Base-by-base conservation (phyloP, 2,329 filamentous ascomycete genomes). In the Didymella keratinophila region DNA sequence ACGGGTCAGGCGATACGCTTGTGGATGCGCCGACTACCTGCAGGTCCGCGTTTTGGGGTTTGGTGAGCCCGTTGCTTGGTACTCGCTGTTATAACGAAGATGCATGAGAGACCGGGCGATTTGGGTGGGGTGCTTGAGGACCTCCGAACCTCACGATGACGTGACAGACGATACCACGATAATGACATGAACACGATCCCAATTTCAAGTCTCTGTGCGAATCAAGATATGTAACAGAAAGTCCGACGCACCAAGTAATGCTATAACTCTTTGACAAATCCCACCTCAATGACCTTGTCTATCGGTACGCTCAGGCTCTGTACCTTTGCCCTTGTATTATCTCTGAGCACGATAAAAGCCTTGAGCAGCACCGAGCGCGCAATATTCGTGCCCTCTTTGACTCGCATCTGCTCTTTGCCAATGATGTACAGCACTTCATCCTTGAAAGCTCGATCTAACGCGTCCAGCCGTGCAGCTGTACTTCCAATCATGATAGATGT, bases 181-280 rank as follows among this genome's bases (percentile, higher is more conserved):
- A 25, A 25, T 25, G 23, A 25, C 23, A 30, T 12, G 9, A 21
- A 21, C 2, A 7, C 37, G 20, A 41, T 7, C 20, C 16, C 5
- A 41, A 18, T 5, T 23, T 41, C 4, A 23, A 23, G 20, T 43
- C 8, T 43, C 23, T n/a, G 14, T 23, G 12, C 23, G 14, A 43
- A 27, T 20, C 23, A 46, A 41, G 3, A 21, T 23, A 52, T 52
- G 30, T 52, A 46, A 16, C 34, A 46, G 42, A 39, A 52, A 10
- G 23, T 21, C n/a, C 10, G 27, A 46, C n/a, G 37, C 27, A 16
- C 21, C 18, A 23, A 12, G 2, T 7, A 39, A 45, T 10, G 16
- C 67, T 67, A 87, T 52, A 89, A 86, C 62, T 89, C 86, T 75
- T 89, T 89, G 1, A 90, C 82, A 70, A 89, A 90, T 0, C 88